Base-by-base conservation (phyloP, 2,329 filamentous ascomycete genomes). In the Fusarium sp. region DNA sequence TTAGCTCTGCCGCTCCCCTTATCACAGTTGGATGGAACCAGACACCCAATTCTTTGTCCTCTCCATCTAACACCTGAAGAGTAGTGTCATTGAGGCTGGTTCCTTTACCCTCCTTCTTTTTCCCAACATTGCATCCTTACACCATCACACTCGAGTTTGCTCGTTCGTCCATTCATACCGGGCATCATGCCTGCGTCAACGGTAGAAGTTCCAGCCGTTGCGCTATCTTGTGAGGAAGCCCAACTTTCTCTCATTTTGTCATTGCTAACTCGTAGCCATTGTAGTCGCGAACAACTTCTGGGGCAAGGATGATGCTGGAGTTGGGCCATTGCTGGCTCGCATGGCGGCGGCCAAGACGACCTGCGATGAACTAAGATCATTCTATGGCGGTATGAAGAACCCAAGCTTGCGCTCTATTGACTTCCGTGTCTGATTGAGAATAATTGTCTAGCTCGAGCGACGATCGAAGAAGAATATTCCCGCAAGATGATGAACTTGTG, bases 281-380 rank as follows among this genome's bases (percentile, higher is more conserved):
- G 3, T 53, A 95, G 95, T 99, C 84, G 95, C 96, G 77, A 99
- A 99, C 85, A 99, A 99, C 81, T 99, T 99, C 82, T 99, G 96
- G 96, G 96, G 96, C 70, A 98, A 97, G 86, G 95, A 98, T 80
- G 96, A 99, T 86, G 96, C 95, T 54, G 97, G 96, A 79, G 95
- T 99, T 77, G 87, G 88, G 47, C 97, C 96, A 62, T 89, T 99
- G 77, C 88, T 99, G 31, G 94, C 95, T 80, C 95, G 96, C 77
- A 97, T 99, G 94, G 92, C 94, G 78, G 92, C 91, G 81, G 94
- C 96, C 51, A 99, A 99, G 85, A 90, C 92, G 76, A 98, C 96
- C 28, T 95, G 92, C 79, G 97, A 99, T 82, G 96, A 99, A 82
- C 82, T 99, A 53, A 95, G 93, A 78, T 86, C 91, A 10, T 99